A percentile compares a stretch with the other conserved stretches of the same genome.
phyloP scores from a whole-genome alignment of 2,329 filamentous ascomycete species.

The Biscogniauxia sp. region DNA sequence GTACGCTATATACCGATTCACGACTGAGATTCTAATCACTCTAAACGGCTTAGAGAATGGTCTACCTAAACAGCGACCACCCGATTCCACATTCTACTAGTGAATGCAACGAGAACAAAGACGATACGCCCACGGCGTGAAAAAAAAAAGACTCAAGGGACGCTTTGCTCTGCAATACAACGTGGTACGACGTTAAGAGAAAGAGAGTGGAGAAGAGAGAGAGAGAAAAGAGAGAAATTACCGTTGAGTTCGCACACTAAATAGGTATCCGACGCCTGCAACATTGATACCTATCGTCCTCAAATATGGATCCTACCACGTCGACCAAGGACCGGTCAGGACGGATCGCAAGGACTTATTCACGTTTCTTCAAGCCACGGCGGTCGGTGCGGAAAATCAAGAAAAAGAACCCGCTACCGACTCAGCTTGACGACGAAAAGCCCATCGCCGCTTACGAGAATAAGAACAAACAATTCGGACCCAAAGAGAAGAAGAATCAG shows the following conservation, averaged over 20 bases:
- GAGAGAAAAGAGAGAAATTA: not conserved
- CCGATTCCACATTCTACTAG: not conserved
- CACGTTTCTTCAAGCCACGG: constrained; percentile 22
- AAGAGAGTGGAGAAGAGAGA: not conserved
- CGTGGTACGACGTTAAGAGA: not conserved
- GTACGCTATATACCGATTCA: not conserved
- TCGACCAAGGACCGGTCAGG: constrained; percentile 11
- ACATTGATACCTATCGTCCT: constrained; percentile 2
- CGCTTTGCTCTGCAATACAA: not conserved
- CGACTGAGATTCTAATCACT: not conserved
- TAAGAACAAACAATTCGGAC: not conserved
- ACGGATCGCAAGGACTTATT: constrained; percentile 3
- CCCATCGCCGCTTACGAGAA: constrained; percentile 1
- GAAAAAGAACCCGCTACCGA: constrained; percentile 22
- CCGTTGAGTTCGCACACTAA: not conserved
- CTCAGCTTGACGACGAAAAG: constrained; percentile 7
- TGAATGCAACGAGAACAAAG: constrained; percentile 1
- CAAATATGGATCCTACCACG: constrained; percentile 20
- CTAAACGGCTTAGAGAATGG: not conserved
- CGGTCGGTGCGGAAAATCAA: constrained; percentile 21
- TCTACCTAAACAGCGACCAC: not conserved
- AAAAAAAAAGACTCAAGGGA: constrained; percentile 11
- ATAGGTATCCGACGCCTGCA: not conserved
- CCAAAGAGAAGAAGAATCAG: not conserved
- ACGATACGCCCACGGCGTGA: constrained; percentile 6